These are phyloP conservation scores for Powellomyces hirtus DNA, from an alignment of 192 early-diverging fungal genomes.

Conservation along the genomic window DNA sequence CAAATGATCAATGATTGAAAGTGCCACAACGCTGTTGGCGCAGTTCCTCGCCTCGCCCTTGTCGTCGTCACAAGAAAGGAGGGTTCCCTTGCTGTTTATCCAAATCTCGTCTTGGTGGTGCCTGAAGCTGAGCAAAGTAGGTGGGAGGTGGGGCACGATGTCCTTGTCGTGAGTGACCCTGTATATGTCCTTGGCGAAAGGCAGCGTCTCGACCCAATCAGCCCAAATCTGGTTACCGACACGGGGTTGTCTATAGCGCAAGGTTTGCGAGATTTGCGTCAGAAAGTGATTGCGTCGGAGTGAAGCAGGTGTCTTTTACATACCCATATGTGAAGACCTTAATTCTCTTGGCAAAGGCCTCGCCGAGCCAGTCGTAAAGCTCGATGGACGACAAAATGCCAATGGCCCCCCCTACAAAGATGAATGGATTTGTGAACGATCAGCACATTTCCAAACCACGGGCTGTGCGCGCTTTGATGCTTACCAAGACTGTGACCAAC, in stretches of 20 bases:
- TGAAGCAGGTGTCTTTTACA: slow-evolving; percentile 36
- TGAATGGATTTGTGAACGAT: no score
- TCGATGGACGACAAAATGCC: slow-evolving; percentile 32
- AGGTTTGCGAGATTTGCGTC: slow-evolving; percentile 15
- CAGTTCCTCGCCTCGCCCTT: slow-evolving; percentile 12
- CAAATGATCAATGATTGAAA: slow-evolving; percentile 15
- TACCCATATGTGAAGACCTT: slow-evolving; percentile 35
- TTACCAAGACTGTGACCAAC: slow-evolving; percentile 42
- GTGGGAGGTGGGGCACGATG: slow-evolving; percentile 31
- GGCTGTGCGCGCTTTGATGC: no score
- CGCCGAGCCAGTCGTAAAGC: slow-evolving; percentile 10
- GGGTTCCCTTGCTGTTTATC: slow-evolving; percentile 16
- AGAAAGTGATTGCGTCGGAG: slow-evolving; percentile 20
- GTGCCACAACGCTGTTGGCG: slow-evolving; percentile 1
- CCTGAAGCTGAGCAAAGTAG: slow-evolving; percentile 11
- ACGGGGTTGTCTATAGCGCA: slow-evolving; percentile 33
- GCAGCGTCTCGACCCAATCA: slow-evolving; percentile 17
- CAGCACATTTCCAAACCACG: neutral
- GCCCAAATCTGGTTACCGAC: slow-evolving; percentile 38
- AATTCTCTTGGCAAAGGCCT: slow-evolving; percentile 1
- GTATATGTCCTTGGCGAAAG: slow-evolving; percentile 14
- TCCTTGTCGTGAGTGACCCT: slow-evolving; percentile 26
- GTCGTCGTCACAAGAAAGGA: slow-evolving; percentile 25
- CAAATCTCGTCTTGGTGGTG: slow-evolving; percentile 30
- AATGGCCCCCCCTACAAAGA: slow-evolving; percentile 28